A percentile compares a stretch with the other conserved stretches of the same genome.
Conservation (phyloP, 306 rosid genomes). For the Castanea sativa region DNA sequence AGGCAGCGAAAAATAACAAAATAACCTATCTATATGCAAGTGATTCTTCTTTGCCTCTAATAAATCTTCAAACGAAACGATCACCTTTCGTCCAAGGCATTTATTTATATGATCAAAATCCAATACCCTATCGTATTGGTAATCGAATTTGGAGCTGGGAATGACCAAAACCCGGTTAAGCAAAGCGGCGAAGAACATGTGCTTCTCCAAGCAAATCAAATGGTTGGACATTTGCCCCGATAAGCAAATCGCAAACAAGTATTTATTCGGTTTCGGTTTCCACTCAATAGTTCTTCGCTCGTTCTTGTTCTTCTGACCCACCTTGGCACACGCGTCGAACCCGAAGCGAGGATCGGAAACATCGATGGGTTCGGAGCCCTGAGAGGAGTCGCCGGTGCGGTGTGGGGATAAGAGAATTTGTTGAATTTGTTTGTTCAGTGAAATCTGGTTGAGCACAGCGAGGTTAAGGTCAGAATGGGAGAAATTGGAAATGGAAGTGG, state of each 20-base stretch:
- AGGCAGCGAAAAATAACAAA: slow-evolving; percentile 77
- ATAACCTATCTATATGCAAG: slow-evolving; percentile 62
- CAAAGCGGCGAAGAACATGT: slow-evolving; percentile 89
- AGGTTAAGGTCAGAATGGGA: slow-evolving; percentile 39
- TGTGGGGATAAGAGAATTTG: slow-evolving; percentile 64
- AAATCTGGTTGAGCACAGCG: slow-evolving; percentile 52
- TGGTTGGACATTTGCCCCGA: slow-evolving; percentile 98
- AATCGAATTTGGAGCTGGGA: slow-evolving; percentile 84
- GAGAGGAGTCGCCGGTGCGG: slow-evolving; percentile 29
- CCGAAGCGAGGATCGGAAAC: slow-evolving; percentile 39
- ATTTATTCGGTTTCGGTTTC: slow-evolving; percentile 70
- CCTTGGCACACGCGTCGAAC: slow-evolving; percentile 56
- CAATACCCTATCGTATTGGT: slow-evolving; percentile 62
- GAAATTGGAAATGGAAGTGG: neutral
- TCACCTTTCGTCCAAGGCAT: slow-evolving; percentile 82
- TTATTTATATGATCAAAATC: slow-evolving; percentile 76
- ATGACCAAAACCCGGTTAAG: slow-evolving; percentile 71
- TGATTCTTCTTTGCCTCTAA: slow-evolving; percentile 58
- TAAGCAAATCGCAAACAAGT: slow-evolving; percentile 69
- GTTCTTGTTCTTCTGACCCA: slow-evolving; percentile 52
- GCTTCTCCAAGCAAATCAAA: slow-evolving; percentile 94
- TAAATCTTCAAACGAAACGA: slow-evolving; percentile 72
- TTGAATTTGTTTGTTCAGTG: slow-evolving; percentile 69
- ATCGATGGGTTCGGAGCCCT: slow-evolving; percentile 21
- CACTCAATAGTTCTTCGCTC: slow-evolving; percentile 70